A percentile compares a stretch with the other conserved stretches of the same genome.
Evolutionary conservation across 176 grass and related monocot genomes (phyloP).

Genomic region (Bothriochloa decipiens): DNA sequence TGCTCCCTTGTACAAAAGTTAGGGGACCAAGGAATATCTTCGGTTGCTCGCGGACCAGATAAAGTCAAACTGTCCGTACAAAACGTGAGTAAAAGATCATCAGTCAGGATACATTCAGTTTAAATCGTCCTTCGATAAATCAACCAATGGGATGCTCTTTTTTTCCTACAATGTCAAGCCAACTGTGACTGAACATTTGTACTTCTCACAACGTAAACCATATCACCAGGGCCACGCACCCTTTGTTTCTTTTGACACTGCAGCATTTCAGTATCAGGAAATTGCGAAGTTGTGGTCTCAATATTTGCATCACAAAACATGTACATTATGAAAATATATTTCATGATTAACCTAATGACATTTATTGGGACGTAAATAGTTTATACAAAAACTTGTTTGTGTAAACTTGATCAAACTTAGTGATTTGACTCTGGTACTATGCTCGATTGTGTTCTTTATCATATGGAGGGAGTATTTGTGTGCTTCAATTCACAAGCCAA

Average conservation of each 20-base stretch:
- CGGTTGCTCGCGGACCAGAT: background rate
- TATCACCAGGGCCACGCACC: background rate
- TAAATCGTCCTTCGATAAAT: conserved; percentile 3
- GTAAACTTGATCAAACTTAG: too few relatives aligned
- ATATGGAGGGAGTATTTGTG: too few relatives aligned
- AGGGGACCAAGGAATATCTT: conserved; percentile 42
- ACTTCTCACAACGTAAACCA: background rate
- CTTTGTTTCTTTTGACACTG: background rate
- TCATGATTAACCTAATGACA: too few relatives aligned
- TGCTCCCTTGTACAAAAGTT: background rate
- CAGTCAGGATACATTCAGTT: conserved; percentile 16
- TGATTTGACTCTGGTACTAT: too few relatives aligned
- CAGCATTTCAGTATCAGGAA: background rate
- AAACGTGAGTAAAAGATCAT: conserved; percentile 20
- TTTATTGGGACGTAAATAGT: too few relatives aligned
- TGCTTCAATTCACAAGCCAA: too few relatives aligned
- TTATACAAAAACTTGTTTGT: too few relatives aligned
- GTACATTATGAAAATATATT: too few relatives aligned
- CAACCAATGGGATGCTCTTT: background rate
- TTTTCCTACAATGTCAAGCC: background rate
- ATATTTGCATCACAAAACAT: too few relatives aligned
- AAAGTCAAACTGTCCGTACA: conserved; percentile 33
- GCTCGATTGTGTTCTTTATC: too few relatives aligned
- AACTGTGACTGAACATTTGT: background rate
- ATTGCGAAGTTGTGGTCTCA: too few relatives aligned